Base-by-base conservation (phyloP, 192 early-diverging fungal species). In the Funneliformis geosporum region DNA sequence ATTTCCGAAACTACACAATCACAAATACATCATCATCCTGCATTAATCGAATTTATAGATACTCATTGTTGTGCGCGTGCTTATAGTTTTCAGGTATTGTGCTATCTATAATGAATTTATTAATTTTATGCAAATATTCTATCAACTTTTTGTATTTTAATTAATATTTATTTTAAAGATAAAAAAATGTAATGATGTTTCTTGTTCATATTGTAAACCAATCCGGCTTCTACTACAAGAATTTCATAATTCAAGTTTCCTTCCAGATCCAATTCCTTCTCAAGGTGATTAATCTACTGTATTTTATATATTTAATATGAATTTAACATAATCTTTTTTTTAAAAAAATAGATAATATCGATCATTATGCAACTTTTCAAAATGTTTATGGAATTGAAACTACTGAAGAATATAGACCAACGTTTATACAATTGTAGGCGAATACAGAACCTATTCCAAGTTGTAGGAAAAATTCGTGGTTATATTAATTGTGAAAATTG, bases 291-390 rank as follows among this genome's bases (percentile, higher is more conserved):
- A 25, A 62, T 62, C 9, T 61, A 23, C n/a, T 4, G 25, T 62
- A 23, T 62, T 62, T 23, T 62, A 33, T n/a, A 33, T 33, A 33
- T 33, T 33, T 9, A 44, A 44, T 44, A 4, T 9, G n/a, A 33
- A 33, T 9, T 10, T 44, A 44, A 44, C 25, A n/a, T 18, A 33
- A 33, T 33, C 2, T 33, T 33, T 33, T n/a, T n/a, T n/a, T n/a
- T n/a, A n/a, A n/a, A n/a, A 33, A 62, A 23, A 4, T n/a, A 62
- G 60, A 62, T n/a, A 62, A 62, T 62, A 23, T 0, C 1, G 60
- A 62, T 25, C n/a, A 62, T 27, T 64, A 23, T 64, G 23, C 62
- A 60, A 60, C n/a, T 23, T 64, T 64, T 64, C 8, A 64, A 64
- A 0, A 27, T 10, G 62, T 64, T 28, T 64, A 64, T 64, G 12